phyloP scores from a whole-genome alignment of 2,329 filamentous ascomycete genomes.

The Rhynchosporium agropyri region DNA sequence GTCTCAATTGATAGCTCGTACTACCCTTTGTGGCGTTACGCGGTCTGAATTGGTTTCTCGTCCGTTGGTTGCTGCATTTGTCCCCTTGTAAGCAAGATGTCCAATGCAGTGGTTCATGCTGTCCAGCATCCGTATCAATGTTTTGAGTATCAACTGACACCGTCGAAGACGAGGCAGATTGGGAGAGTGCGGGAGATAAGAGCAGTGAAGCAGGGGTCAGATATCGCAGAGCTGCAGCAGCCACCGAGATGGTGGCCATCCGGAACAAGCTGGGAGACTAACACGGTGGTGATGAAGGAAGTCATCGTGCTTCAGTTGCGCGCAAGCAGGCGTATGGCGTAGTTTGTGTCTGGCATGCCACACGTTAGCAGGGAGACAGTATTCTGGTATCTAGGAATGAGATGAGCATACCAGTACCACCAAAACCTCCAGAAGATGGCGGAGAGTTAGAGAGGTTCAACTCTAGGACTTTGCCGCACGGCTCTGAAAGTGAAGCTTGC shows the following conservation, averaged over 20 bases:
- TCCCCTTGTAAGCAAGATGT: constrained; percentile 44
- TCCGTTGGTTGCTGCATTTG: constrained; percentile 73
- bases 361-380: constrained; percentile 38
- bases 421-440: background rate
- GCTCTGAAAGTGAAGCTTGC: background rate
- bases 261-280: constrained; percentile 50
- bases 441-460: background rate
- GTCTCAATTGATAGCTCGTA: constrained; percentile 88
- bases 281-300: constrained; percentile 83
- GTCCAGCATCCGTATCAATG: constrained; percentile 31
- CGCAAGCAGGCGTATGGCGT: background rate
- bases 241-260: constrained; percentile 38
- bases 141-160: constrained; percentile 29
- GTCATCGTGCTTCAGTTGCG: constrained; percentile 56
- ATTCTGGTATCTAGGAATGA: background rate
- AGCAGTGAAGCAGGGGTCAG: constrained; percentile 30
- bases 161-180: constrained; percentile 39
- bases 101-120: constrained; percentile 26
- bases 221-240: constrained; percentile 42
- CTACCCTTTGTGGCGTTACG: constrained; percentile 84
- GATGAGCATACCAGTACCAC: constrained; percentile 3
- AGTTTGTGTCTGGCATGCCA: constrained; percentile 33
- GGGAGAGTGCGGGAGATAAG: constrained; percentile 34
- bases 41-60: constrained; percentile 88
- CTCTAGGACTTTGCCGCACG: background rate